A percentile compares a stretch with the other conserved stretches of the same genome.
These are phyloP conservation scores for Torulaspora franciscae DNA, from an alignment of 805 yeast species.

Conservation along the genomic window DNA sequence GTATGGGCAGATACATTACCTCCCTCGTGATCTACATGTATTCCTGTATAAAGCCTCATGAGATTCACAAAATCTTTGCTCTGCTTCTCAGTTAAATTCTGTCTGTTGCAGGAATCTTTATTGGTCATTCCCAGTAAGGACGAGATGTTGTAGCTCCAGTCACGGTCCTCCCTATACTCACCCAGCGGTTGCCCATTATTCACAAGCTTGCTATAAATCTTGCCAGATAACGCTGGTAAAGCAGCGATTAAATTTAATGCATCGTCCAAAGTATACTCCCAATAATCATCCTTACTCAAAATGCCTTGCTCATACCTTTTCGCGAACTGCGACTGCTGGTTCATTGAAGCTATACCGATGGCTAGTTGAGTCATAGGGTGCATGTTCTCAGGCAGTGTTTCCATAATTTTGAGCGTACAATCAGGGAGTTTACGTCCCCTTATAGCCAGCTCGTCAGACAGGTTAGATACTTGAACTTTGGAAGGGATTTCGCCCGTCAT, in stretches of 20 bases:
- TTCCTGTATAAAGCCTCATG: conserved; percentile 65
- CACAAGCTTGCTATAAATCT: conserved; percentile 61
- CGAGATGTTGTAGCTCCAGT: conserved; percentile 72
- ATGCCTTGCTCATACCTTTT: conserved; percentile 64
- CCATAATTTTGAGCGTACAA: conserved; percentile 55
- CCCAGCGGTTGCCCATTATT: conserved; percentile 52
- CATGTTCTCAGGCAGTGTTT: conserved; percentile 58
- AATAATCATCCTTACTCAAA: conserved; percentile 61
- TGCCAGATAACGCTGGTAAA: conserved; percentile 70
- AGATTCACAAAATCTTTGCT: conserved; percentile 61
- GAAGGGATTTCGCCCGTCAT: conserved; percentile 72
- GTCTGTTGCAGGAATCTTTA: conserved; percentile 32
- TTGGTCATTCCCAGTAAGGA: conserved; percentile 54
- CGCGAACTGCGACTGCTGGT: conserved; percentile 66
- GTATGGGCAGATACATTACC: conserved; percentile 81
- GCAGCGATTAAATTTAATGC: conserved; percentile 63
- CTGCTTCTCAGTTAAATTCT: conserved; percentile 35
- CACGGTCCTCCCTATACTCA: conserved; percentile 48
- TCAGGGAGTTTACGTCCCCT: conserved; percentile 57
- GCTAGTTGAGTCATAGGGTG: conserved; percentile 85
- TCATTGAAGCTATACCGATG: conserved; percentile 69
- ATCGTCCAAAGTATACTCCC: conserved; percentile 75
- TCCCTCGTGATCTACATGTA: conserved; percentile 81
- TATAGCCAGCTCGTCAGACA: conserved; percentile 58
- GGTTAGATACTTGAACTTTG: conserved; percentile 49